Base-by-base conservation (phyloP, 441 rosid genomes). In the Populus tomentosa region DNA sequence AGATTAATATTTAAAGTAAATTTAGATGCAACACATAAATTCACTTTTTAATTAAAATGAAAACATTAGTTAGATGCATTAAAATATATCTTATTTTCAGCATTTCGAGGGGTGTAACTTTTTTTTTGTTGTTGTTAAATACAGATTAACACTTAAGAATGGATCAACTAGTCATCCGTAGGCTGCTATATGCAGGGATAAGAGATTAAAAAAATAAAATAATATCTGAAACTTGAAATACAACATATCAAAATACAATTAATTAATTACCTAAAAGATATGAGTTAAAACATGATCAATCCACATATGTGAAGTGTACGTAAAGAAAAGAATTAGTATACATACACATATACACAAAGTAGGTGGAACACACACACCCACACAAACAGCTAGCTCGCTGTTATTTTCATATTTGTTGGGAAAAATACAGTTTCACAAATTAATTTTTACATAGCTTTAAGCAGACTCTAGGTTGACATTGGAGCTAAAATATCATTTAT, bases 381-480 rank as follows among this genome's bases (percentile, higher is more conserved):
- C 28, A 0, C 50, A 11, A 40, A 40, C 50, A 40, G 50, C 50
- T 40, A 10, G 50, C 50, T 40, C 16, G 35, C 1, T 32, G 40
- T 75, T 62, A 71, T 72, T 75, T 77, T 70, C 77, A 80, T 73
- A 62, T 76, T 69, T 16, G 76, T 77, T 73, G 78, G 70, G 20
- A 66, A 26, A 42, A 40, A 40, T 40, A 40, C 50, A 40, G 5
- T 3, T 13, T 11, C 14, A 10, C 50, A 40, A 13, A 40, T 40
- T 40, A 32, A 26, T 1, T 46, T 21, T 70, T 32, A 67, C 66
- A 66, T 85, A 75, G 71, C 90, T 88, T 90, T 84, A 76, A 67
- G 70, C 76, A 71, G 77, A 85, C 93, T 88, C 91, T 65, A 84
- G 81, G 61, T 74, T 81, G 90, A 89, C 89, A 75, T 66, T 36